These are phyloP conservation scores for Canavalia gladiata DNA, from an alignment of 306 rosid species.

Conservation along the genomic window DNA sequence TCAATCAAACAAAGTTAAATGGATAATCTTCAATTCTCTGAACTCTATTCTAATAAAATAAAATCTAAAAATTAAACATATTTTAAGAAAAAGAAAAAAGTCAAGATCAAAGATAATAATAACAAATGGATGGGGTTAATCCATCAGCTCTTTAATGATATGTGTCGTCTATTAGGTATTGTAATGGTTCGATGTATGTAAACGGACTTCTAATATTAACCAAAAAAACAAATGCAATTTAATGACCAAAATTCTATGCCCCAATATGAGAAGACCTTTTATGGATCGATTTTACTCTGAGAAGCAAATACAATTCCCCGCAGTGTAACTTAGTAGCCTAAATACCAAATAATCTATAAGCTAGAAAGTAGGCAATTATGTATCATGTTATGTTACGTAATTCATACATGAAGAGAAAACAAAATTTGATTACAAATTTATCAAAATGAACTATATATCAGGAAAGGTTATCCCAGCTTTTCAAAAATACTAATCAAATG, in stretches of 20 bases:
- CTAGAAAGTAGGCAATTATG: slow-evolving; percentile 12
- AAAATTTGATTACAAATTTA: not conserved
- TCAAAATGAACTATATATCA: not conserved
- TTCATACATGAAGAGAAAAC: not conserved
- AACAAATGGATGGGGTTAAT: slow-evolving; percentile 8
- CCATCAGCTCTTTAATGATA: not conserved
- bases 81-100: not conserved
- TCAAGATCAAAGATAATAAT: not conserved
- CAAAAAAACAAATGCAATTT: not conserved
- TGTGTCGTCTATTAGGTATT: not conserved
- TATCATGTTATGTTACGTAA: not conserved
- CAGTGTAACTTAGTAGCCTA: slow-evolving; percentile 67
- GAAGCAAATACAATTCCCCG: slow-evolving; percentile 74
- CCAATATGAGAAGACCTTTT: not conserved
- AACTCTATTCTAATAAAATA: not conserved
- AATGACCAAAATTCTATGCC: slow-evolving; percentile 1
- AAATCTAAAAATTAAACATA: not conserved
- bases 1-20: not conserved
- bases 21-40: not conserved
- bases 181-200: not conserved
- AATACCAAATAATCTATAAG: slow-evolving; percentile 26
- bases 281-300: slow-evolving; percentile 53
- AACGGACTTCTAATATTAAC: slow-evolving; percentile 10
- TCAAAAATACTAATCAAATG: too few relatives aligned
- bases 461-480: too few relatives aligned